Conservation (phyloP, 352 stramenopile genomes). For the Pythium monospermum region DNA sequence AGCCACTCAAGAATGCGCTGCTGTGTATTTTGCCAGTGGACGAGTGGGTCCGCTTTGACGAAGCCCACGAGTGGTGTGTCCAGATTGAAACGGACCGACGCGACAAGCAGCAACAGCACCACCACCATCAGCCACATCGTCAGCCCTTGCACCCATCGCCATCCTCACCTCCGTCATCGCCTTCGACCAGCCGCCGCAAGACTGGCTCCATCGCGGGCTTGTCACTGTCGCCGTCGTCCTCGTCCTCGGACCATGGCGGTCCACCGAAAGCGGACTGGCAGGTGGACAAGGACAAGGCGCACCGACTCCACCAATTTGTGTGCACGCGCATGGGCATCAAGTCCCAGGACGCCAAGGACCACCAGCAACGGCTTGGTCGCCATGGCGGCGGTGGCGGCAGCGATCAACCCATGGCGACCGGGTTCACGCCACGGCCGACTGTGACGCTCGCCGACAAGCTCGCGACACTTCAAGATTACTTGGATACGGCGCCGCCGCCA, state of each 20-base stretch:
- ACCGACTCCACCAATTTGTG: slow-evolving; percentile 55
- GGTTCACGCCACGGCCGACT: slow-evolving; percentile 39
- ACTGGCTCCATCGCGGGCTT: slow-evolving; percentile 8
- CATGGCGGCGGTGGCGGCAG: slow-evolving; percentile 5
- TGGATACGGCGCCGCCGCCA: slow-evolving; percentile 24
- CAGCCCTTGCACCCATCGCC: too few species aligned
- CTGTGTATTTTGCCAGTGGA: slow-evolving; percentile 50
- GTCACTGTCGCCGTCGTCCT: too few species aligned
- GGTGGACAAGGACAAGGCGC: slow-evolving; percentile 44
- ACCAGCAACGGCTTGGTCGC: too few species aligned
- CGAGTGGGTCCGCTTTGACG: slow-evolving; percentile 47
- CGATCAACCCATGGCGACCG: slow-evolving; percentile 21
- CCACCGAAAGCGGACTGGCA: slow-evolving; percentile 26
- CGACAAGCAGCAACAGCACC: slow-evolving; percentile 33
- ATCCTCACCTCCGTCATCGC: background rate
- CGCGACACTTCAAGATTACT: slow-evolving; percentile 55
- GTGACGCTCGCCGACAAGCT: slow-evolving; percentile 60
- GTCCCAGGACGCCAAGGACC: slow-evolving; percentile 23
- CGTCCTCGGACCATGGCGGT: background rate
- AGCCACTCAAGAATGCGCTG: slow-evolving; percentile 51
- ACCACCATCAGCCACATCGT: background rate
- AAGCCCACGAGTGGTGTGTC: slow-evolving; percentile 62
- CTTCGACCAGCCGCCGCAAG: slow-evolving; percentile 1
- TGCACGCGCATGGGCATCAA: slow-evolving; percentile 47
- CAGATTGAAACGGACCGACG: slow-evolving; percentile 45